phyloP scores from a whole-genome alignment of 75 land plant species.

The Cupressus sempervirens region DNA sequence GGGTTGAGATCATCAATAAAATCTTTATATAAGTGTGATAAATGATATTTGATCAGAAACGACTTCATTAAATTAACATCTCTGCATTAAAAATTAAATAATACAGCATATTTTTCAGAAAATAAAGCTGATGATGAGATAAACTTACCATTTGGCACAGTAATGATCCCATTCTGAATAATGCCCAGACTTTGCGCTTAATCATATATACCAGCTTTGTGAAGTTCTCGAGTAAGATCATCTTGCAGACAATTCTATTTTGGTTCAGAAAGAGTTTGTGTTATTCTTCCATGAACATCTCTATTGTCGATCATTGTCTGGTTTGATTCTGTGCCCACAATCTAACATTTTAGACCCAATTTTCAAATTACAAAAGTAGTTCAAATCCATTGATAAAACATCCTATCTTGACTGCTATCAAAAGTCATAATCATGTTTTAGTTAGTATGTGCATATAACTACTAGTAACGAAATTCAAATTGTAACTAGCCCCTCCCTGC shows the following conservation, averaged over 20 bases:
- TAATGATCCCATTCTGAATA: slow-evolving; percentile 3
- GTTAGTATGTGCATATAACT: neutral
- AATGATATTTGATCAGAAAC: neutral
- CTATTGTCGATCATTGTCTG: neutral
- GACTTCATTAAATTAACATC: neutral
- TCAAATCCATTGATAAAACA: neutral
- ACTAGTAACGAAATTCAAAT: slow-evolving; percentile 36
- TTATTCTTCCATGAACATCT: neutral
- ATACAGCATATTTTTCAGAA: neutral
- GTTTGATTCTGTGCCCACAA: neutral
- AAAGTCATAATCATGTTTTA: neutral
- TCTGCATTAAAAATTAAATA: neutral
- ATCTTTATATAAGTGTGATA: neutral
- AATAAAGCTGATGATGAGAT: neutral
- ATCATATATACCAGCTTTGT: slow-evolving; percentile 2
- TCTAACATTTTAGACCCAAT: neutral
- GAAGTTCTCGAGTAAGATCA: neutral
- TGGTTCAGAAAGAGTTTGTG: neutral
- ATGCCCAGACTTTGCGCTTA: slow-evolving; percentile 1
- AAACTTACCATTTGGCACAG: slow-evolving; percentile 2
- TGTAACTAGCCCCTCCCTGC: slow-evolving; percentile 90
- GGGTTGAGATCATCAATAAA: neutral
- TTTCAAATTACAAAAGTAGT: neutral
- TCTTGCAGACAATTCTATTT: neutral
- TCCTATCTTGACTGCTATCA: too few relatives aligned